phyloP scores from a whole-genome alignment of 2,329 filamentous ascomycete species.

The Xylaria multiplex region DNA sequence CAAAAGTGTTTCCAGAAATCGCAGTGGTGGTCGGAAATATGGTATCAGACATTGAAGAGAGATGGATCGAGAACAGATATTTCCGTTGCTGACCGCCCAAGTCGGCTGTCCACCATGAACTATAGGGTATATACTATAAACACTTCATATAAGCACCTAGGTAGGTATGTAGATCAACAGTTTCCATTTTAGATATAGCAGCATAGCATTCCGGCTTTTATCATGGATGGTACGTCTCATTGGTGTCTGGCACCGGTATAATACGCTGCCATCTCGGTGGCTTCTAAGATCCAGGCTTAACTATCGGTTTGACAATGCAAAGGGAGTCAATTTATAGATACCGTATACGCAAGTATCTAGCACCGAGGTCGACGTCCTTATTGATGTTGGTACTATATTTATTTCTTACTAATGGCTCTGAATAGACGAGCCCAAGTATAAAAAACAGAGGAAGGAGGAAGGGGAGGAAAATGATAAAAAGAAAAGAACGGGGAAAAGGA shows the following conservation, averaged over 20 bases:
- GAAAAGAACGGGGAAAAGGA: neutral
- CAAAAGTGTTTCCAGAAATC: slow-evolving; percentile 88
- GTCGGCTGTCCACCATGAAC: slow-evolving; percentile 2
- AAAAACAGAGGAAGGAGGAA: too few species aligned
- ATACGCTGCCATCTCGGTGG: too few species aligned
- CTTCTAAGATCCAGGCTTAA: too few species aligned
- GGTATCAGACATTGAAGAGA: slow-evolving; percentile 81
- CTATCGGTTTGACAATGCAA: too few species aligned
- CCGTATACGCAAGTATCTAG: too few species aligned
- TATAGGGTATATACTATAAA: slow-evolving; percentile 18
- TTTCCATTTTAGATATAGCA: slow-evolving; percentile 18
- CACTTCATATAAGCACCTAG: slow-evolving; percentile 2
- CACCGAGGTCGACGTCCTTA: too few species aligned
- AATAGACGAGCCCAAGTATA: too few species aligned
- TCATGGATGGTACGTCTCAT: neutral
- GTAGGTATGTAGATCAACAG: slow-evolving; percentile 12
- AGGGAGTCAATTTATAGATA: too few species aligned
- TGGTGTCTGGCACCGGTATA: too few species aligned
- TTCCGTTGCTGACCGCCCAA: slow-evolving; percentile 75
- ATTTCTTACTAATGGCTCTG: too few species aligned
- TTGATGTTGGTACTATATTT: too few species aligned
- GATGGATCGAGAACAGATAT: slow-evolving; percentile 92
- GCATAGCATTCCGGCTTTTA: slow-evolving; percentile 27
- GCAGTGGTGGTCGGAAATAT: slow-evolving; percentile 86
- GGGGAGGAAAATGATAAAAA: too few species aligned